Evolutionary conservation across 805 yeast species (phyloP), one percentile per base, ranked within the genome.

Genomic region (Danielia oregonensis): DNA sequence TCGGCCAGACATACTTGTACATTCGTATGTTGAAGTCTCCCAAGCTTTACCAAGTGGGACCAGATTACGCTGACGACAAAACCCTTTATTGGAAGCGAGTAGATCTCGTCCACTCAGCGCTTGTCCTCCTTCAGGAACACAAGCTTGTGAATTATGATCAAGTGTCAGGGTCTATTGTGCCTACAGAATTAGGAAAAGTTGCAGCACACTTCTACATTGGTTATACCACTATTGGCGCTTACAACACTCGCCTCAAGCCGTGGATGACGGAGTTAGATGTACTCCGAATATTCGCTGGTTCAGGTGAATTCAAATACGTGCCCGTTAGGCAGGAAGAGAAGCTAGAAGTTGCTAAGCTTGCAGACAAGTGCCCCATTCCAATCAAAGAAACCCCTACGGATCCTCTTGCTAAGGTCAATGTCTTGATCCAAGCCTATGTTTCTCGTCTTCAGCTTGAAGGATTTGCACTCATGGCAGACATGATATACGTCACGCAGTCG

Each of bases 401-500:
- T 39, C 80, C 89, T 0, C 55, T 76, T 12, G 83, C 95, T 0
- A 93, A 93, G 55, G 74, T 86, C 14, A 87, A 81, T 45, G 76
- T 87, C 6, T 58, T 93, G 24, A 61, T 93, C 9, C 98, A 93
- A 52, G 76, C 96, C 0, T 87, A 85, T 49, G 85, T 93, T n/a
- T 84, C 96, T 1, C 61, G 80, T 24, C 63, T 89, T 16, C 63
- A 68, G 7, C 64, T 93, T 12, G 93, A 84, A 1, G 97, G 97
- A 0, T 86, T 86, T 63, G 96, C 97, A 0, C 61, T 94, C 40
- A 78, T 83, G 72, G 79, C 96, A 0, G 99, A 93, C 63, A 87
- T 89, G 96, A 71, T 86, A 3, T 93, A 86, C 54, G 78, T 93
- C 26, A 84, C 93, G 0, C 97, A 93, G 57, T 86, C 94, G 26